phyloP scores from a whole-genome alignment of 352 stramenopile genomes.

The Phytopythium oedochilum region DNA sequence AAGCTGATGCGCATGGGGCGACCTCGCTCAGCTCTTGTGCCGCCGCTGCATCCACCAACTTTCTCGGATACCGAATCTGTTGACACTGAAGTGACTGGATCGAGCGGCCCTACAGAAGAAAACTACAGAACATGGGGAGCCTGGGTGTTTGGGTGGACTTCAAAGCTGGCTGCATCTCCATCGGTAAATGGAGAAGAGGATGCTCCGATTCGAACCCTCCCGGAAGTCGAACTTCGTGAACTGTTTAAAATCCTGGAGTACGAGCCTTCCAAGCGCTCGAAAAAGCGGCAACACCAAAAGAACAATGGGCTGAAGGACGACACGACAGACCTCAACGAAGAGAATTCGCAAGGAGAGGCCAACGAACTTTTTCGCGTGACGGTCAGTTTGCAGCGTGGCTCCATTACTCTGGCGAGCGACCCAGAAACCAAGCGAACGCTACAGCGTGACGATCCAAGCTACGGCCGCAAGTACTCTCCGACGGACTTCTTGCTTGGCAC shows the following conservation, averaged over 20 bases:
- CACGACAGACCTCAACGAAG: conserved; percentile 16
- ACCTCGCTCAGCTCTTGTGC: conserved; percentile 16
- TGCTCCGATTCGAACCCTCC: conserved; percentile 41
- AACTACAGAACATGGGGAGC: conserved; percentile 76
- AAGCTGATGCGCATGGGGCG: conserved; percentile 19
- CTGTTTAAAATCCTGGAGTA: conserved; percentile 88
- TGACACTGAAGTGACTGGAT: conserved; percentile 72
- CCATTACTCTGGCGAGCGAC: conserved; percentile 71
- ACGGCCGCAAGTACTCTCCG: conserved; percentile 58
- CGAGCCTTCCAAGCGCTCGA: conserved; percentile 62
- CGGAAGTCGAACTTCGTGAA: conserved; percentile 79
- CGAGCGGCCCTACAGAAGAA: conserved; percentile 62
- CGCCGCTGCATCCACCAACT: conserved; percentile 32
- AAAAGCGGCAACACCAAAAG: conserved; percentile 35
- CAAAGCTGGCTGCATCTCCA: conserved; percentile 41
- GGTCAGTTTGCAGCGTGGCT: conserved; percentile 65
- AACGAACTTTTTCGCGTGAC: conserved; percentile 72
- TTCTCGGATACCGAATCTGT: conserved; percentile 79
- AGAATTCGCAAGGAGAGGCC: conserved; percentile 25
- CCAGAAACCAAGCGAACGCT: conserved; percentile 63
- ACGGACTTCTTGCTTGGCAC: conserved; percentile 75
- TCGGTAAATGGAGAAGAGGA: conserved; percentile 21
- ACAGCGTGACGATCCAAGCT: conserved; percentile 55
- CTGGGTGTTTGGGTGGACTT: conserved; percentile 87
- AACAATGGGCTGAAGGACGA: conserved; percentile 27